These are phyloP conservation scores for Scutellaria galericulata DNA, from an alignment of 257 asterid genomes.

Conservation along the genomic window DNA sequence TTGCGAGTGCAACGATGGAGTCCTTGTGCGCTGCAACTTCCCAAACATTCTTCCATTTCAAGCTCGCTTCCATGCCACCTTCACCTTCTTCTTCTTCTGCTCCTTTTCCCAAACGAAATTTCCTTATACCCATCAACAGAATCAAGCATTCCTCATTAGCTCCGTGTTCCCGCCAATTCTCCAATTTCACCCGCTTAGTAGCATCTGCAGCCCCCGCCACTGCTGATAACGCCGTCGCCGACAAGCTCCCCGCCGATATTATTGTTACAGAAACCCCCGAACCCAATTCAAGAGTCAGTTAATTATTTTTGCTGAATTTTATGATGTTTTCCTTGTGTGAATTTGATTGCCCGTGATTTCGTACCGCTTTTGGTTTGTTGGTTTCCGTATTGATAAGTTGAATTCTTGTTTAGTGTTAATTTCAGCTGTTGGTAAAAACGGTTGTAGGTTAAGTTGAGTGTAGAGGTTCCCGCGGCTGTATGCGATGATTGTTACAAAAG, in stretches of 20 bases:
- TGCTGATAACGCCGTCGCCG: constrained; percentile 44
- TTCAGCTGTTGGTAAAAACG: background rate
- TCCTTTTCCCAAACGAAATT: constrained; percentile 28
- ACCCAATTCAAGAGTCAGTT: constrained; percentile 78
- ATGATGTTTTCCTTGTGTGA: background rate
- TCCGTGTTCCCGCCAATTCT: constrained; percentile 55
- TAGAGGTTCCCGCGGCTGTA: constrained; percentile 82
- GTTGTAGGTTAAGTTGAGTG: constrained; percentile 72
- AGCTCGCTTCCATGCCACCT: constrained; percentile 38
- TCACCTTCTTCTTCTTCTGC: constrained; percentile 36
- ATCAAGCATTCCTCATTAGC: constrained; percentile 30
- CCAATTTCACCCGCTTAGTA: constrained; percentile 33
- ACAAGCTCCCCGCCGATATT: constrained; percentile 84
- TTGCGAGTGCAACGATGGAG: constrained; percentile 50
- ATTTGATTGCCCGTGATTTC: constrained; percentile 13
- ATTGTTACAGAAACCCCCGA: constrained; percentile 69
- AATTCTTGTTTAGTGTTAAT: background rate
- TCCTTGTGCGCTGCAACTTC: constrained; percentile 50
- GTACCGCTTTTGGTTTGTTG: background rate
- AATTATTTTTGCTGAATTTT: background rate
- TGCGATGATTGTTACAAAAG: constrained; percentile 78
- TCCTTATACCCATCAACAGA: constrained; percentile 47
- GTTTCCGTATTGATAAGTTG: background rate
- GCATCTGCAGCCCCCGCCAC: constrained; percentile 58
- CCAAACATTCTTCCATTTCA: constrained; percentile 50